phyloP scores from a whole-genome alignment of 495 filamentous ascomycete species.

The Penicillium paxilli region DNA sequence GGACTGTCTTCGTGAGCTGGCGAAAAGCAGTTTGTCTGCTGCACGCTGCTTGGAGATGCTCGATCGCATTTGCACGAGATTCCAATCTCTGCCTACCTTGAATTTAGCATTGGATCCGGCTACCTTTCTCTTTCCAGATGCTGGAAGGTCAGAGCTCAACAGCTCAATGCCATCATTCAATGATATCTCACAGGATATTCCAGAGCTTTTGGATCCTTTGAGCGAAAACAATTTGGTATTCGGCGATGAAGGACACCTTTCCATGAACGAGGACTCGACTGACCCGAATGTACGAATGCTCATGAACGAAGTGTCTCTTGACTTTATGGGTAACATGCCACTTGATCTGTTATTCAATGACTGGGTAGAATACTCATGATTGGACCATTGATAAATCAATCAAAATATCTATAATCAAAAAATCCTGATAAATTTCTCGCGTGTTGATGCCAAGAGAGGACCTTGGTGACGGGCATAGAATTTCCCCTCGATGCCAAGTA shows the following conservation, averaged over 20 bases:
- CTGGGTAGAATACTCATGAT: background rate
- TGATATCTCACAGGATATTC: background rate
- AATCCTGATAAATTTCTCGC: too few relatives aligned
- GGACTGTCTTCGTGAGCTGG: constrained; percentile 2
- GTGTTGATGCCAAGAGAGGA: background rate
- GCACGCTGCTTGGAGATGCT: constrained; percentile 2
- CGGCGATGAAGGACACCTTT: background rate
- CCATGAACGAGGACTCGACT: background rate
- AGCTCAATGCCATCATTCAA: background rate
- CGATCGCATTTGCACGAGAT: constrained; percentile 3
- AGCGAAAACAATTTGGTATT: constrained; percentile 5
- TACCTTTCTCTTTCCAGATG: background rate
- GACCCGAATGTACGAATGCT: constrained; percentile 1
- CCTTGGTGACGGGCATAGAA: background rate
- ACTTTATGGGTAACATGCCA: constrained; percentile 6
- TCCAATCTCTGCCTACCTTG: background rate
- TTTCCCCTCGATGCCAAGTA: background rate
- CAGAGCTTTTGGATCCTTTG: background rate
- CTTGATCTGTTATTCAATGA: constrained; percentile 8
- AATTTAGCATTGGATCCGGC: background rate
- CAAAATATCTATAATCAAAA: too few relatives aligned
- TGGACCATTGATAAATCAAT: too few relatives aligned
- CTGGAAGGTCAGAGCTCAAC: background rate
- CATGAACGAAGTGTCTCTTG: constrained; percentile 3
- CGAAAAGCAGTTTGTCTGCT: background rate